Base-by-base conservation (phyloP, 345 rosid species). In the Kernera saxatilis region DNA sequence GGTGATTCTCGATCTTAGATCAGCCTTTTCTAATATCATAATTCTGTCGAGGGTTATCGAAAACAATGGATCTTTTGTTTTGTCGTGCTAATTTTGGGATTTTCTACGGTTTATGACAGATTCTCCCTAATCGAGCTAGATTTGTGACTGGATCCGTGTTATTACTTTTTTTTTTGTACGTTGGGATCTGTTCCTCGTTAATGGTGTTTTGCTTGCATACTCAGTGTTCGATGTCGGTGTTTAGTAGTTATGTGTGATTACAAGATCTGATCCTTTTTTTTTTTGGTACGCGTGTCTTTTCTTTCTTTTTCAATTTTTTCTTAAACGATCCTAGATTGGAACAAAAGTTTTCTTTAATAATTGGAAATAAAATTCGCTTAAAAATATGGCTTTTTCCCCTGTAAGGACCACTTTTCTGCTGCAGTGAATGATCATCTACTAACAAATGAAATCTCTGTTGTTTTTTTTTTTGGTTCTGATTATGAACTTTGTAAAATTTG, bases 221-320 rank as follows among this genome's bases (percentile, higher is more conserved):
- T 8, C 13, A 32, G 21, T 52, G 15, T 41, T 41, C 5, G 35
- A 30, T 55, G 30, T 55, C 53, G 19, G 19, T 44, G 53, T 68
- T 30, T 30, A 32, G n/a, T 27, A 32, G 52, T 12, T 51, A 15
- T 17, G 50, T 26, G 11, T 22, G 18, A 15, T 35, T 58, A 46
- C 40, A 67, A 67, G 70, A 65, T 65, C 70, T 65, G 59, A 23
- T 12, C 18, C 6, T 13, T 27, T 35, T 46, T 44, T 13, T 18
- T 27, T 4, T n/a, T n/a, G n/a, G n/a, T n/a, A n/a, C n/a, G n/a
- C n/a, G n/a, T n/a, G n/a, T n/a, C n/a, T n/a, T n/a, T 26, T 25
- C 30, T 50, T 50, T 50, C 55, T 23, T 25, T 25, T 12, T 13
- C 55, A 43, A 2, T 40, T 39, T 40, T 3, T 40, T 14, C 53